A percentile compares a stretch with the other conserved stretches of the same genome.
phyloP scores from a whole-genome alignment of 371 early-diverging fungal genomes.

The Lichtheimia hyalospora region DNA sequence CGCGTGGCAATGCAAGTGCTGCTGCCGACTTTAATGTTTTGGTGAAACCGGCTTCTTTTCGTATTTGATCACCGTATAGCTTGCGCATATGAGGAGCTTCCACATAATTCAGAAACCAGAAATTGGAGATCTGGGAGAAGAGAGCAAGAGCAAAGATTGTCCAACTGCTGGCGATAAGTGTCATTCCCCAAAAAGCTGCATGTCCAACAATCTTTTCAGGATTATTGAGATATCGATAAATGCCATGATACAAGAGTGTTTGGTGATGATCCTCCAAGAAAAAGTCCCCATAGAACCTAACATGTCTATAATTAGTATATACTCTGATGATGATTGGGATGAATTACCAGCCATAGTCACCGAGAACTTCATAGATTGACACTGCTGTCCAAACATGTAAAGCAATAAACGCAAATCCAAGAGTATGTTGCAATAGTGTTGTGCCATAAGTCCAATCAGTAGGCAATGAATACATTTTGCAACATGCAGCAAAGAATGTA shows the following conservation, averaged over 20 bases:
- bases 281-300: conserved; percentile 83
- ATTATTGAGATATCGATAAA: conserved; percentile 85
- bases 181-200: conserved; percentile 88
- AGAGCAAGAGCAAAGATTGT: conserved; percentile 78
- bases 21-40: conserved; percentile 51
- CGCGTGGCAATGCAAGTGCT: conserved; percentile 32
- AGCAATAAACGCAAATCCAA: conserved; percentile 72
- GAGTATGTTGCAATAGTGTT: conserved; percentile 71
- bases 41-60: conserved; percentile 78
- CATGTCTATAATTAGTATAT: too few species aligned
- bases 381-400: conserved; percentile 87
- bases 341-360: conserved; percentile 82
- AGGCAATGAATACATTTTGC: conserved; percentile 74
- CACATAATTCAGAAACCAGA: conserved; percentile 79
- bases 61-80: conserved; percentile 79
- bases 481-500: conserved; percentile 74
- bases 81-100: conserved; percentile 86
- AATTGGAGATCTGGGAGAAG: conserved; percentile 77
- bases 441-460: conserved; percentile 71
- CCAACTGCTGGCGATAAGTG: conserved; percentile 80
- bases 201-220: conserved; percentile 92
- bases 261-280: conserved; percentile 71
- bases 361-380: conserved; percentile 88
- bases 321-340: not conserved
- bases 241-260: conserved; percentile 76